These are phyloP conservation scores for Cryptosporidium meleagridis DNA, from an alignment of 169 alveolate genomes.

Conservation along the genomic window DNA sequence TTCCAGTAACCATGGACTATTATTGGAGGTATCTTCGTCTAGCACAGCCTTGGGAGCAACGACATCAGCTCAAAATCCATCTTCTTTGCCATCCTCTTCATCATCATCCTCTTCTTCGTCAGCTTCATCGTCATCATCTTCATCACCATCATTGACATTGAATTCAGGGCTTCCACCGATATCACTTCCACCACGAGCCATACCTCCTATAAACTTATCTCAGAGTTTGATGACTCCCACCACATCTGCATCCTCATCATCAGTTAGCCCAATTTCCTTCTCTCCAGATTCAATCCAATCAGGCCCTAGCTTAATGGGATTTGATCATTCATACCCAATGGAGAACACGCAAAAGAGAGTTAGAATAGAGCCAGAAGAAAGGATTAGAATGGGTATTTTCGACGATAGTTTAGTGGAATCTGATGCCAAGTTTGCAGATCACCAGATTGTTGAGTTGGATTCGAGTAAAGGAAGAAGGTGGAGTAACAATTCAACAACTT, in stretches of 20 bases:
- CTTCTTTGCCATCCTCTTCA: neutral
- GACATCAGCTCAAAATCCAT: neutral
- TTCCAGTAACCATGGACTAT: neutral
- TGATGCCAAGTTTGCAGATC: neutral
- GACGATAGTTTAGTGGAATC: slow-evolving; percentile 2
- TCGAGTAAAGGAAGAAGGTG: slow-evolving; percentile 72
- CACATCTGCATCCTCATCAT: neutral
- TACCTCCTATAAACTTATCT: neutral
- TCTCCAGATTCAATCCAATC: neutral
- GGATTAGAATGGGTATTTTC: neutral
- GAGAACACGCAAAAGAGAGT: slow-evolving; percentile 10
- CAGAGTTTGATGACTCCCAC: slow-evolving; percentile 21
- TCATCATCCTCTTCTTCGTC: neutral
- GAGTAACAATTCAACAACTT: slow-evolving; percentile 71
- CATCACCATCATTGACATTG: neutral
- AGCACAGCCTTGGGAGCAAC: neutral
- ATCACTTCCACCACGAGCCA: neutral
- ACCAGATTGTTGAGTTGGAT: slow-evolving; percentile 29
- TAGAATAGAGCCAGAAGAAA: slow-evolving; percentile 1
- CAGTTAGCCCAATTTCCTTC: neutral
- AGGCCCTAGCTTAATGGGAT: neutral
- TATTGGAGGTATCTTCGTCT: neutral
- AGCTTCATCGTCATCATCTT: neutral
- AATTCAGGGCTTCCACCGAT: neutral
- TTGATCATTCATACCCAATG: neutral